Conservation (phyloP, 495 filamentous ascomycete genomes). For the Chaetomium cochliodes region DNA sequence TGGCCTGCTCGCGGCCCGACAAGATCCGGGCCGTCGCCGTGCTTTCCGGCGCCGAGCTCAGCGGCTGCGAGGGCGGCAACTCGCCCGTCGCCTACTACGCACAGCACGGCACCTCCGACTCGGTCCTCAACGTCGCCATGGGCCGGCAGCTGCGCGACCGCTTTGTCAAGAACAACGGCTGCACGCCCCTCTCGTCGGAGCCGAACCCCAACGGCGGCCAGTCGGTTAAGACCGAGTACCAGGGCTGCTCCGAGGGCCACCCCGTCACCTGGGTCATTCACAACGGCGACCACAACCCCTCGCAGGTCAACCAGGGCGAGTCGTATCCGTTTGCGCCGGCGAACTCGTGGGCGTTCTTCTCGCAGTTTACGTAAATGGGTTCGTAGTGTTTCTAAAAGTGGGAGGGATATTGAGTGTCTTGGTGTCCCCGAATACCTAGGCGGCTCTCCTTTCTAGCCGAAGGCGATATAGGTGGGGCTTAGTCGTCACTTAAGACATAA, state of each 20-base stretch:
- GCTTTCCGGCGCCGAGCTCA: constrained; percentile 36
- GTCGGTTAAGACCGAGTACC: constrained; percentile 35
- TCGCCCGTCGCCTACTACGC: constrained; percentile 48
- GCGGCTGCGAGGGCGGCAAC: constrained; percentile 45
- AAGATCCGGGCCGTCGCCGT: constrained; percentile 47
- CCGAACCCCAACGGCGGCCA: background rate
- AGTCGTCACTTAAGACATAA: background rate
- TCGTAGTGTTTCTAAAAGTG: background rate
- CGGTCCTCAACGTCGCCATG: constrained; percentile 38
- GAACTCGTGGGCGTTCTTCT: constrained; percentile 40
- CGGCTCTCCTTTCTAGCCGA: too few relatives aligned
- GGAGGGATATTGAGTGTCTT: background rate
- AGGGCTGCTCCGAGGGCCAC: constrained; percentile 35
- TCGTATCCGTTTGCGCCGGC: constrained; percentile 31
- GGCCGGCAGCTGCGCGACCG: constrained; percentile 40
- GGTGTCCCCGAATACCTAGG: too few relatives aligned
- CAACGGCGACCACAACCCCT: constrained; percentile 34
- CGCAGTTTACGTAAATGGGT: constrained; percentile 21
- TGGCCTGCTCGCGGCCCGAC: constrained; percentile 46
- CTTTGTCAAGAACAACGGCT: constrained; percentile 46
- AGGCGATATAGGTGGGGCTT: too few relatives aligned
- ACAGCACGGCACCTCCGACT: constrained; percentile 44
- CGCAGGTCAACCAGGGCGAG: constrained; percentile 28
- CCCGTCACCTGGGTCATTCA: constrained; percentile 36
- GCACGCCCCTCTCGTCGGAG: constrained; percentile 19